These are phyloP conservation scores for Penicillium silybi DNA, from an alignment of 495 filamentous ascomycete species.

Conservation along the genomic window DNA sequence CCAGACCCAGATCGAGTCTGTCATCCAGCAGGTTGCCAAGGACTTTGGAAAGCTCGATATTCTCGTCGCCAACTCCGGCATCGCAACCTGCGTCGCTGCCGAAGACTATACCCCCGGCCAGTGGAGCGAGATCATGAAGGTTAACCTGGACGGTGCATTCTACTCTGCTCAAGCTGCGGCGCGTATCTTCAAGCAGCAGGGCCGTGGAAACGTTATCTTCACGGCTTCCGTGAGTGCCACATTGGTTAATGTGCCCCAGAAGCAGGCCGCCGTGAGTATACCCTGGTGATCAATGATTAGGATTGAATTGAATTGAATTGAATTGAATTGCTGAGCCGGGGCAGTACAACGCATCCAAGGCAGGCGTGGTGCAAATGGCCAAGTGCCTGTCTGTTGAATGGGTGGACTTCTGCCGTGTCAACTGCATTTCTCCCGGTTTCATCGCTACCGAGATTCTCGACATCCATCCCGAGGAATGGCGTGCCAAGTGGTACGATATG, in stretches of 20 bases:
- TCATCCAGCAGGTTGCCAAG: conserved; percentile 51
- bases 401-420: conserved; percentile 39
- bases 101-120: conserved; percentile 33
- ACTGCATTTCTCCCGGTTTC: conserved; percentile 44
- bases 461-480: conserved; percentile 19
- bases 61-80: conserved; percentile 73
- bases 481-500: conserved; percentile 23
- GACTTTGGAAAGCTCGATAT: conserved; percentile 72
- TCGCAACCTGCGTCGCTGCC: conserved; percentile 42
- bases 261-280: conserved; percentile 32
- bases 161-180: conserved; percentile 44
- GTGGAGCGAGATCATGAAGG: conserved; percentile 41
- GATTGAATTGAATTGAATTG: not conserved
- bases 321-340: not conserved
- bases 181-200: conserved; percentile 38
- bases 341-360: conserved; percentile 40
- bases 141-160: conserved; percentile 47
- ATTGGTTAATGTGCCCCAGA: conserved; percentile 45
- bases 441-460: conserved; percentile 37
- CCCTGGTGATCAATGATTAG: too few relatives aligned
- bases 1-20: conserved; percentile 50
- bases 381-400: conserved; percentile 38
- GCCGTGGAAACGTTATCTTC: conserved; percentile 38
- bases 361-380: conserved; percentile 33
- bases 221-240: conserved; percentile 41